phyloP scores from a whole-genome alignment of 2,329 filamentous ascomycete genomes.

The Botrytis byssoidea region DNA sequence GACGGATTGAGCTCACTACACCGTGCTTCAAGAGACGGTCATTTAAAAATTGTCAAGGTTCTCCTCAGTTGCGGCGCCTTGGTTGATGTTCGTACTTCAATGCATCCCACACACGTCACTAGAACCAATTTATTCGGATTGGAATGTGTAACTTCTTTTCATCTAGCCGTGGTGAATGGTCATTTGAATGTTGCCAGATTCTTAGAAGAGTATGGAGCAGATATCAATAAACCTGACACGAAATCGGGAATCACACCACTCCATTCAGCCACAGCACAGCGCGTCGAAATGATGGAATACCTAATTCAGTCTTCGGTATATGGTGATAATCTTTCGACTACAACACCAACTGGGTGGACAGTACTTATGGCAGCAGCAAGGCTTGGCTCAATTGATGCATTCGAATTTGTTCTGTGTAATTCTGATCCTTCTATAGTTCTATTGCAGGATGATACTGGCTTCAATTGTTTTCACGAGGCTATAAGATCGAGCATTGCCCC shows the following conservation, averaged over 20 bases:
- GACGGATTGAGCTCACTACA: constrained; percentile 17
- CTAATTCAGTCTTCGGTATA: no score
- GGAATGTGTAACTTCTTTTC: background rate
- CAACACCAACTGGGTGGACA: no score
- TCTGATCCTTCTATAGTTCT: no score
- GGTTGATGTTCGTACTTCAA: background rate
- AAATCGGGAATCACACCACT: background rate
- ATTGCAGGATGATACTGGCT: no score
- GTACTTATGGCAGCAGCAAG: no score
- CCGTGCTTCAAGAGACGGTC: background rate
- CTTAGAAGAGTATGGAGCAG: background rate
- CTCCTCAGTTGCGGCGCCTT: constrained; percentile 3
- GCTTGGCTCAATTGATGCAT: no score
- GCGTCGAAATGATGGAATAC: background rate
- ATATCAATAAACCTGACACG: background rate
- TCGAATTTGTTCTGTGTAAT: no score
- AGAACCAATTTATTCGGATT: fast-evolving
- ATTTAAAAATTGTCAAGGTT: background rate
- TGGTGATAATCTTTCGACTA: no score
- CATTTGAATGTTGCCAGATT: background rate
- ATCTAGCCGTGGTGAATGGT: background rate
- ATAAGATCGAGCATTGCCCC: no score
- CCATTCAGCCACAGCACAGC: background rate
- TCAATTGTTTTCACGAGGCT: no score
- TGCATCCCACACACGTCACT: no score